Conservation (phyloP, 2,329 filamentous ascomycete genomes). For the Cladosporium sp. region DNA sequence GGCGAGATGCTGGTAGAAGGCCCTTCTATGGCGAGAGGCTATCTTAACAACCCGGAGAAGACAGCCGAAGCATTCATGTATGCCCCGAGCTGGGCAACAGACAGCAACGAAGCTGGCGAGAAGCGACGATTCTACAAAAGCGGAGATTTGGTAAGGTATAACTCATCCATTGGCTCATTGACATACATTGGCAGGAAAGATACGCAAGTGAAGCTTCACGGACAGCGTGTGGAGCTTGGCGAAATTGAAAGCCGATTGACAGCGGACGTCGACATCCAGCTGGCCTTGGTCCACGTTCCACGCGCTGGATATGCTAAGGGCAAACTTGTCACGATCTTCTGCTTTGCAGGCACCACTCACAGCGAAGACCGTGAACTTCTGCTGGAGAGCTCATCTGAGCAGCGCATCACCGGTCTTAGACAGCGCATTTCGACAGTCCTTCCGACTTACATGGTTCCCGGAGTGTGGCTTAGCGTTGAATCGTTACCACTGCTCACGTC, state of each 20-base stretch:
- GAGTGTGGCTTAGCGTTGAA: conserved; percentile 11
- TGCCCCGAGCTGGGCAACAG: conserved; percentile 9
- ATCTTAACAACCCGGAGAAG: conserved; percentile 31
- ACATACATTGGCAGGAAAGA: conserved; percentile 21
- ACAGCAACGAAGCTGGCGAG: conserved; percentile 3
- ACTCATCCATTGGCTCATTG: conserved; percentile 18
- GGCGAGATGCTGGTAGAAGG: conserved; percentile 46
- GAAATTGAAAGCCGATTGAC: conserved; percentile 45
- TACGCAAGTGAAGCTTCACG: conserved; percentile 21
- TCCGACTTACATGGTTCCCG: conserved; percentile 14
- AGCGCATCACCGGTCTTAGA: conserved; percentile 9
- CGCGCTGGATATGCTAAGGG: conserved; percentile 68
- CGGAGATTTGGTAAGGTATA: conserved; percentile 24
- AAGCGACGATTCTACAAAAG: conserved; percentile 18
- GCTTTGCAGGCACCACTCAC: conserved; percentile 4
- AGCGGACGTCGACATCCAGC: conserved; percentile 58
- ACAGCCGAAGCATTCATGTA: conserved; percentile 29
- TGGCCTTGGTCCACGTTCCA: conserved; percentile 73
- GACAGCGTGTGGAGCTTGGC: conserved; percentile 21
- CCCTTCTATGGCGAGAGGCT: conserved; percentile 39
- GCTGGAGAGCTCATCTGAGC: conserved; percentile 25
- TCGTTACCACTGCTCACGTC: conserved; percentile 10
- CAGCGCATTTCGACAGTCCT: conserved; percentile 8
- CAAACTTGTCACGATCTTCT: conserved; percentile 67
- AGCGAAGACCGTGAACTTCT: conserved; percentile 5